Conservation (phyloP, 169 alveolate genomes). For the Cryptosporidium muris region DNA sequence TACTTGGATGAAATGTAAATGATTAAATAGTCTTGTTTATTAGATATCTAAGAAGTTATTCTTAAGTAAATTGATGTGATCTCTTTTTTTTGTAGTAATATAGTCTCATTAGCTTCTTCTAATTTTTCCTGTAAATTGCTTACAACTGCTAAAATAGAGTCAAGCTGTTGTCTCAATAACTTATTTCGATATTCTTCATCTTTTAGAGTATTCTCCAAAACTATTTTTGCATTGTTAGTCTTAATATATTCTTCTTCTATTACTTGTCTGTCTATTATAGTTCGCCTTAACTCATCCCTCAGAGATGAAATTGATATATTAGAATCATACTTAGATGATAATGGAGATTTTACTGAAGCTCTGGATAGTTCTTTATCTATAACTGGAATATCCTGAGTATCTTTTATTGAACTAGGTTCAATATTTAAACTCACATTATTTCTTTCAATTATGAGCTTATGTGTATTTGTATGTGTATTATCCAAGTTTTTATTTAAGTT, state of each 20-base stretch:
- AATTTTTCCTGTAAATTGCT: constrained; percentile 22
- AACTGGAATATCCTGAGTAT: no score
- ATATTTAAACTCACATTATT: not conserved
- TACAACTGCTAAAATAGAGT: constrained; percentile 16
- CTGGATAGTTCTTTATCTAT: not conserved
- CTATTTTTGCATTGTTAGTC: constrained; percentile 16
- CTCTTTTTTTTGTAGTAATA: not conserved
- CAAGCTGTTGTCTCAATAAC: constrained; percentile 44
- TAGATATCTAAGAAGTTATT: not conserved
- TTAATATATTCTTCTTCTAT: constrained; percentile 56
- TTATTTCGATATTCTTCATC: constrained; percentile 41
- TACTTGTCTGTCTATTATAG: constrained; percentile 16
- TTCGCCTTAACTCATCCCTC: constrained; percentile 39
- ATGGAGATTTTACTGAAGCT: not conserved
- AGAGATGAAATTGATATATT: not conserved
- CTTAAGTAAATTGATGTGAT: not conserved
- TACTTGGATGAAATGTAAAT: no score
- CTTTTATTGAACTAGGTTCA: no score
- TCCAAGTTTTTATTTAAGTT: constrained; percentile 6
- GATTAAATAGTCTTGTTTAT: not conserved
- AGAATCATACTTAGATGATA: not conserved
- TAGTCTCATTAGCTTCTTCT: constrained; percentile 21
- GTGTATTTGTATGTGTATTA: not conserved
- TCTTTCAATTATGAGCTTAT: not conserved
- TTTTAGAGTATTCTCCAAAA: not conserved